Evolutionary conservation across 2,329 filamentous ascomycete species (phyloP), one percentile per base, ranked within the genome.

Genomic region (Verticillium zaregamsianum): DNA sequence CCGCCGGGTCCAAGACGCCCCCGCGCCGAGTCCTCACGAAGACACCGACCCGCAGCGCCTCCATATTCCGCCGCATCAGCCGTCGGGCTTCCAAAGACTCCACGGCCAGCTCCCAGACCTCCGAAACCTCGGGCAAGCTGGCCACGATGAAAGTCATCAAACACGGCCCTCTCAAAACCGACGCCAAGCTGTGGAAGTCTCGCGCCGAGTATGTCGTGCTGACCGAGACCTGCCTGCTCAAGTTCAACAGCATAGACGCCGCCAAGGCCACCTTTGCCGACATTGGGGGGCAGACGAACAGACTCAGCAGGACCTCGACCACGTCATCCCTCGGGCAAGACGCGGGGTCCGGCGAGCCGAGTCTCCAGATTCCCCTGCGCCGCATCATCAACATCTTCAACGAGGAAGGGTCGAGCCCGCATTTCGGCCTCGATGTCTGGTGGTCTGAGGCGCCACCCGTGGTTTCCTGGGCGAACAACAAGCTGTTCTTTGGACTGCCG

Each of bases 361-460:
- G 77, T 20, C 68, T 82, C 35, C 77, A 80, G 57, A 77, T 86
- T 8, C 81, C 83, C 0, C 70, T 85, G 8, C 76, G 79, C 17
- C 78, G 76, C 40, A 75, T 86, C 28, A 79, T 86, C 40, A 80
- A 83, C 2, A 78, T 79, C 2, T 85, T 84, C 64, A 78, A 77
- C 33, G 79, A 82, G 33, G 82, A 85, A 66, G 78, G 77, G 54
- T 77, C 77, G 1, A 76, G 79, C 56, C 77, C 81, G 14, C 77
- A 79, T 7, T 83, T 82, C 55, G 81, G 81, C 6, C 70, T 86
- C 58, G 83, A 86, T 67, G 74, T 86, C 2, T 86, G 83, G 82
- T 86, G 83, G 83, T 79, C 77, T 62, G 78, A 78, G 15, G 69
- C 73, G 17, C 73, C 76, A 61, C 76, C 79, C 2, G 73, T 76